Conservation (phyloP, 2,329 filamentous ascomycete genomes). For the Cladosporium sp. region DNA sequence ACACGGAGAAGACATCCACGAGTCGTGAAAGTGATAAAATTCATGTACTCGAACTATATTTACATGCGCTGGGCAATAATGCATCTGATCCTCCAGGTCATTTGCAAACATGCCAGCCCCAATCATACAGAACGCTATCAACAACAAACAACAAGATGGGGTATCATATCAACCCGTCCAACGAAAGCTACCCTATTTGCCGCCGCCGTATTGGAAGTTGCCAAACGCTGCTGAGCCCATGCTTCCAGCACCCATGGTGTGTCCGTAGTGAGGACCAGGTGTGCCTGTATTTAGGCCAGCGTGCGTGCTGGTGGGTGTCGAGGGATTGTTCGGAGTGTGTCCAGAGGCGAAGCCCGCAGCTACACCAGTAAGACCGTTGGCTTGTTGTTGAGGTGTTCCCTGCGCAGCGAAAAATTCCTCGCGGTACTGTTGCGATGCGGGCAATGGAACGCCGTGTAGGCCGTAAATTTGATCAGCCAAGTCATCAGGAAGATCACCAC, state of each 20-base stretch:
- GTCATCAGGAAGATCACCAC: slow-evolving; percentile 73
- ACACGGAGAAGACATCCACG: background rate
- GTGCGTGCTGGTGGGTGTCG: slow-evolving; percentile 66
- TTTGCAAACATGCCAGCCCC: background rate
- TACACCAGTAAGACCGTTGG: slow-evolving; percentile 31
- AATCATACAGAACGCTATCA: slow-evolving; percentile 16
- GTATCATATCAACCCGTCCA: slow-evolving; percentile 19
- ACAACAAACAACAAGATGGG: slow-evolving; percentile 10
- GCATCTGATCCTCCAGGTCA: background rate
- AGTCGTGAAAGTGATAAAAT: background rate
- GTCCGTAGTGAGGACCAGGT: slow-evolving; percentile 20
- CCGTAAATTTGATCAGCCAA: slow-evolving; percentile 94
- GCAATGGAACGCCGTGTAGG: slow-evolving; percentile 63
- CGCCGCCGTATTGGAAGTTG: slow-evolving; percentile 54
- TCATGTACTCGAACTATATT: slow-evolving; percentile 10
- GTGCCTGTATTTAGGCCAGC: slow-evolving; percentile 44
- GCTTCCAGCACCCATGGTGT: slow-evolving; percentile 56
- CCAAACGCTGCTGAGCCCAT: slow-evolving; percentile 72
- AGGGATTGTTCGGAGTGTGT: slow-evolving; percentile 54
- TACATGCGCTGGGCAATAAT: slow-evolving; percentile 5
- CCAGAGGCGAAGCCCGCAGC: slow-evolving; percentile 41
- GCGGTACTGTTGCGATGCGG: slow-evolving; percentile 56
- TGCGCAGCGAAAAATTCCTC: slow-evolving; percentile 49
- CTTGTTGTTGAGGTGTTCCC: slow-evolving; percentile 38
- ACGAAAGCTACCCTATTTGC: slow-evolving; percentile 21